phyloP scores from a whole-genome alignment of 345 rosid species.

The Nasturtium officinale region DNA sequence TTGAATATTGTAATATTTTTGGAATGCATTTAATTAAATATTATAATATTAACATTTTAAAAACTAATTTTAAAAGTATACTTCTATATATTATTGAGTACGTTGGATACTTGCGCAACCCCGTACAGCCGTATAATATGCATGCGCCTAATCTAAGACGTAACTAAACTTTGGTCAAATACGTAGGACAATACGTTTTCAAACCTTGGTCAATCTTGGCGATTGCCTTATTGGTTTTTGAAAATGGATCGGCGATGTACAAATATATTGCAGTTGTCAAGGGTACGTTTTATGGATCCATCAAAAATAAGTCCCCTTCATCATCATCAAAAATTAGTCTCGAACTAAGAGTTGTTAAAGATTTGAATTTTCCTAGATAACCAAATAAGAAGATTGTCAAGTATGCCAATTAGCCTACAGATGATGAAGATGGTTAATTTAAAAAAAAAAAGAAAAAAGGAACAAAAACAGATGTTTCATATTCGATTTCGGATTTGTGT shows the following conservation, averaged over 20 bases:
- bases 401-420: neutral
- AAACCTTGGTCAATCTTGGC: slow-evolving; percentile 8
- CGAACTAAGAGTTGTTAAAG: neutral
- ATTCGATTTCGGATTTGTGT: neutral
- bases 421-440: too few relatives aligned
- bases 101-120: neutral
- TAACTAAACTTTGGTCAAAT: neutral
- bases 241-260: neutral
- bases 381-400: neutral
- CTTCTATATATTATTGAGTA: too few relatives aligned
- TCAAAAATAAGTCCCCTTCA: neutral
- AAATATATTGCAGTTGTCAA: neutral
- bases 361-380: neutral
- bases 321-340: neutral
- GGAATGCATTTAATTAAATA: too few relatives aligned
- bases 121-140: slow-evolving; percentile 5
- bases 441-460: too few relatives aligned
- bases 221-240: neutral
- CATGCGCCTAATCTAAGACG: neutral
- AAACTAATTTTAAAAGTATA: too few relatives aligned
- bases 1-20: too few relatives aligned
- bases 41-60: too few relatives aligned
- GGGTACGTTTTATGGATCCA: neutral
- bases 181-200: neutral
- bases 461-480: too few relatives aligned